Evolutionary conservation across 177 flowering plant species (phyloP), one percentile per base, ranked within the genome.

Genomic region (Vitis hybrid): DNA sequence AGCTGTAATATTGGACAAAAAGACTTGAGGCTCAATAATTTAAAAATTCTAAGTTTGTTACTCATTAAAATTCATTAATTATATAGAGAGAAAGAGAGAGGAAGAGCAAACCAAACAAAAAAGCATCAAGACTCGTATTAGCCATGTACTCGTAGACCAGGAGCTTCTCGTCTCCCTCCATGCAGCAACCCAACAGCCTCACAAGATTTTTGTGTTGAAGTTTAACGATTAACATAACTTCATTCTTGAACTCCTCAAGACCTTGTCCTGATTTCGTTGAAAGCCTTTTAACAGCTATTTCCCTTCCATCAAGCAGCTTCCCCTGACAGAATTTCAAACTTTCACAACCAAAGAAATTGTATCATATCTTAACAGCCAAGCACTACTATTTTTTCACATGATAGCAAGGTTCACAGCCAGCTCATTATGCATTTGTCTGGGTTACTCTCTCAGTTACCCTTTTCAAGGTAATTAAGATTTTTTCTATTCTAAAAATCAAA

Each of bases 191-290:
- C 19, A 76, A 15, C 5, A 79, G 70, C 51, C 71, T 70, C 3
- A 76, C 82, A 17, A 79, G 73, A 61, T 79, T 79, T 17, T 17
- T 58, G 26, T 77, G 80, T 17, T 77, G 76, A 0, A 77, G 72
- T 51, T 51, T 73, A 1, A 74, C 74, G 4, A 73, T 51, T 14
- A 70, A 52, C 3, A 14, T 19, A 18, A 73, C 30, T 32, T 77
- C 80, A 66, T 70, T 77, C 58, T 64, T 77, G 69, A 77, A 73
- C 21, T 77, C 80, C 3, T 1, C 6, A 3, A 26, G 2, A 11
- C 80, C 76, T 67, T 73, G 76, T 0, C 68, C 67, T 1, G 80
- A 73, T 11, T 6, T 21, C 15, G 15, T 59, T 19, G 71, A 69
- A 10, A 77, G 71, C 61, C 74, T 73, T 55, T 77, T 77, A 2